Base-by-base conservation (phyloP, 106 monocot species). In the Xerophyta viscosa region DNA sequence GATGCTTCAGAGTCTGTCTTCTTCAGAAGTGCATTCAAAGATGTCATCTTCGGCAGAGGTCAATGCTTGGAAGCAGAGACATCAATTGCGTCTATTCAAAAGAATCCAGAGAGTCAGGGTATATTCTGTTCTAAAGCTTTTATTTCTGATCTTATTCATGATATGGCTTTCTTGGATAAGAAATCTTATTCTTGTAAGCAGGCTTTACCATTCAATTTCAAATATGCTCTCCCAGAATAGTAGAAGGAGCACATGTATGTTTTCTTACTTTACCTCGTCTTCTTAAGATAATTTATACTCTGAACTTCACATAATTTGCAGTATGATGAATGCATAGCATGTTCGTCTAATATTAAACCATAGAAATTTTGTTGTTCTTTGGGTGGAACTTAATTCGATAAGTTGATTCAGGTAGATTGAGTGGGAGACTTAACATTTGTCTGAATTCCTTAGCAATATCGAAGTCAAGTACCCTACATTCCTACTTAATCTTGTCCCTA, bases 1-100 rank as follows among this genome's bases (percentile, higher is more conserved):
- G 56, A 63, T 65, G 82, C 79, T 46, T 70, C 82, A 48, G 86
- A 83, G 65, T 61, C 67, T 64, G 60, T 86, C 20, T 92, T 86
- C 58, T 54, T 77, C 44, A 72, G 61, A 76, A 92, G 82, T 64
- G 92, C 92, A 58, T 92, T 92, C 52, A 73, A 68, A 76, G 33
- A 76, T 68, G 92, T 86, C 70, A 92, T 92, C 28, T 92, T 92
- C 62, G 62, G 54, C 63, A 76, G 69, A 50, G 43, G 36, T 33
- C 46, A 60, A 52, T 23, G 24, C 55, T 54, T 68, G 48, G 67
- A 79, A 63, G 15, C 47, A 53, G 76, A 76, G 65, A 19, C 36
- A 43, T 25, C 72, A 18, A 30, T 46, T 59, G 44, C 8, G 19
- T 22, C 39, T 47, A 21, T 48, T 41, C 49, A 56, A 31, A 54